Evolutionary conservation across 306 rosid species (phyloP), one percentile per base, ranked within the genome.

Genomic region (Abrus pulchellus): DNA sequence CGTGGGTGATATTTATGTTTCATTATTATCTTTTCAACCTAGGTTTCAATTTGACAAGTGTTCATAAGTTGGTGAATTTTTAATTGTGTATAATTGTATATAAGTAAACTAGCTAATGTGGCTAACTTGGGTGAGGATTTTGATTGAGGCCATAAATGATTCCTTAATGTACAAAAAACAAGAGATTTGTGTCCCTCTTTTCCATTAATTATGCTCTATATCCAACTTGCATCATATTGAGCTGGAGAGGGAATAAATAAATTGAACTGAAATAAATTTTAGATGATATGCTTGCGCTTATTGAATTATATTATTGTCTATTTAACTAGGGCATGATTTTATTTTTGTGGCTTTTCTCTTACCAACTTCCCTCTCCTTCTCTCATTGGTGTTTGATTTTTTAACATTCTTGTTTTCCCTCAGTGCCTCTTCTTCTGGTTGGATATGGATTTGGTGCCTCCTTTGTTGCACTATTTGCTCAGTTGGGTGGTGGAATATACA

Each of bases 351-450:
- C 34, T 3, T 29, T 80, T 72, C 14, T 72, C 68, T 85, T n/a
- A 20, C 20, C 20, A 20, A 20, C 20, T 20, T 20, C 20, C 12
- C 29, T 74, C 61, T 30, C 76, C 63, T 59, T 9, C 53, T 73
- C 53, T 59, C 5, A 14, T 54, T n/a, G 52, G 7, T 70, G 38
- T 29, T 80, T 74, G 75, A 72, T 76, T 32, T 83, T 83, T 76
- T 68, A 40, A 56, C 81, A 20, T 77, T 86, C 5, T 60, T 72
- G 13, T 82, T 77, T 41, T 57, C 71, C 77, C 59, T 76, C 91
- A 95, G 99, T 95, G 95, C 99, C 99, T 50, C 99, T 95, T 88
- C 99, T 95, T 80, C 98, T 95, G 14, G 99, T 95, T 79, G 99
- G 99, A 71, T 95, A 95, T 73, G 99, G 99, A 69, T 95, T 95